phyloP scores from a whole-genome alignment of 2,329 filamentous ascomycete species.

The Tricladium varicosporioides region DNA sequence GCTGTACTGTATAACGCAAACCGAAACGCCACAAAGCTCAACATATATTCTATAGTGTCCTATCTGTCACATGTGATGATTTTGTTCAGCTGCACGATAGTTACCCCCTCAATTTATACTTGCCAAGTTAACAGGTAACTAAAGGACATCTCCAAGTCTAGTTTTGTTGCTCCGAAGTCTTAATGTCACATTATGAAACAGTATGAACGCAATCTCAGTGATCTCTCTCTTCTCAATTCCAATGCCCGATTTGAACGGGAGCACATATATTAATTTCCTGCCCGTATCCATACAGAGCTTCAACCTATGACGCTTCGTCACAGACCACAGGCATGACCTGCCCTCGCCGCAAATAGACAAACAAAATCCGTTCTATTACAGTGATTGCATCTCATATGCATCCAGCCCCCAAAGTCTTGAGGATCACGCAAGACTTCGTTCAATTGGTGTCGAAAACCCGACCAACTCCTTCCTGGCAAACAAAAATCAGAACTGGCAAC shows the following conservation, averaged over 20 bases:
- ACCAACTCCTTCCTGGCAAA: slow-evolving; percentile 22
- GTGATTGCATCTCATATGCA: slow-evolving; percentile 16
- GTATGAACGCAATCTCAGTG: slow-evolving; percentile 5
- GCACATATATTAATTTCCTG: slow-evolving; percentile 27
- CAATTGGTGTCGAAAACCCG: slow-evolving; percentile 11
- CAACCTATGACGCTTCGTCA: slow-evolving; percentile 4
- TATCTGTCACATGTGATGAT: not conserved
- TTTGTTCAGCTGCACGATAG: too few species aligned
- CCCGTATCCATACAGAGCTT: slow-evolving; percentile 24
- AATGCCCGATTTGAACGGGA: slow-evolving; percentile 11
- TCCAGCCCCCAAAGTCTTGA: slow-evolving; percentile 15
- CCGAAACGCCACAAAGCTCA: not conserved
- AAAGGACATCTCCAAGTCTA: not conserved
- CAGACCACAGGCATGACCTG: slow-evolving; percentile 4
- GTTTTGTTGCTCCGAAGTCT: slow-evolving; percentile 5
- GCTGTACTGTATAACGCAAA: slow-evolving; percentile 28
- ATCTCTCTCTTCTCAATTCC: slow-evolving; percentile 3
- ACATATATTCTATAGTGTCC: not conserved
- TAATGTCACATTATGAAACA: slow-evolving; percentile 6
- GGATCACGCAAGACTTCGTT: slow-evolving; percentile 6
- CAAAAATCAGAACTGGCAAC: slow-evolving; percentile 12
- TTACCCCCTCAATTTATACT: too few species aligned
- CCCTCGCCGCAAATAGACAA: slow-evolving; percentile 10
- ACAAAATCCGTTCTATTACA: slow-evolving; percentile 32
- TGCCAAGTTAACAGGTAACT: too few species aligned